Percentiles rank a stretch among this genome's conserved stretches.
Conservation (phyloP, 306 rosid species). For the Dryas drummondii region DNA sequence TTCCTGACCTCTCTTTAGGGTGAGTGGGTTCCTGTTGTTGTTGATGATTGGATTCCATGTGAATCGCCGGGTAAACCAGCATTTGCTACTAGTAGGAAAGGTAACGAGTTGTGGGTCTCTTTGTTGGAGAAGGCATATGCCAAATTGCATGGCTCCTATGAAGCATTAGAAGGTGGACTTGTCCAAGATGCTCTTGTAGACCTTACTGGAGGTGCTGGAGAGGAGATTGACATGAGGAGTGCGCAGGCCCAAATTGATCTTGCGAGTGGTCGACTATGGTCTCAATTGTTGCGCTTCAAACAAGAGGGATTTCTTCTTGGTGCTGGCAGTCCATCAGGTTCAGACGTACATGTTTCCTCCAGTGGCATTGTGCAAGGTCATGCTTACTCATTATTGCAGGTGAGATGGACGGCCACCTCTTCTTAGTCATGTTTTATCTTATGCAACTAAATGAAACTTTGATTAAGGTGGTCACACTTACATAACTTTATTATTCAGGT, state of each 20-base stretch:
- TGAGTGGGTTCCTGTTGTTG: conserved; percentile 99
- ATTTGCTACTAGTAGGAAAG: conserved; percentile 93
- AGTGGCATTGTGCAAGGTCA: conserved; percentile 99
- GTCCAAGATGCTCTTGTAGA: conserved; percentile 99
- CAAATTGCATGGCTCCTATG: conserved; percentile 97
- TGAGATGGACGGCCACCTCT: conserved; percentile 22
- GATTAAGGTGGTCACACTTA: neutral
- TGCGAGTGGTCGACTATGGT: conserved; percentile 98
- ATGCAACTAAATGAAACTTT: neutral
- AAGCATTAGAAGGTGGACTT: conserved; percentile 98
- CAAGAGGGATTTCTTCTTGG: conserved; percentile 94
- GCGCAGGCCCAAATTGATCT: conserved; percentile 99
- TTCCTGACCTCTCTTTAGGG: conserved; percentile 55
- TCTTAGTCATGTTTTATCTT: neutral
- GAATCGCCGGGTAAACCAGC: conserved; percentile 95
- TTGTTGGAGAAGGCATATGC: conserved; percentile 99
- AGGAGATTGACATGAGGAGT: conserved; percentile 97
- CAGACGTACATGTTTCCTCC: conserved; percentile 93
- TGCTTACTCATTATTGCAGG: conserved; percentile 96
- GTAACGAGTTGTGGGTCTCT: conserved; percentile 95
- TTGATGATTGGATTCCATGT: conserved; percentile 99
- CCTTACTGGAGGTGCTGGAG: conserved; percentile 99
- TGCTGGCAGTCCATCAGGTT: conserved; percentile 99
- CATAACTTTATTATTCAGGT: conserved; percentile 47
- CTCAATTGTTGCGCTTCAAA: conserved; percentile 95